Evolutionary conservation across 176 grass and related monocot genomes (phyloP).

Genomic region (Carex myosuroides): DNA sequence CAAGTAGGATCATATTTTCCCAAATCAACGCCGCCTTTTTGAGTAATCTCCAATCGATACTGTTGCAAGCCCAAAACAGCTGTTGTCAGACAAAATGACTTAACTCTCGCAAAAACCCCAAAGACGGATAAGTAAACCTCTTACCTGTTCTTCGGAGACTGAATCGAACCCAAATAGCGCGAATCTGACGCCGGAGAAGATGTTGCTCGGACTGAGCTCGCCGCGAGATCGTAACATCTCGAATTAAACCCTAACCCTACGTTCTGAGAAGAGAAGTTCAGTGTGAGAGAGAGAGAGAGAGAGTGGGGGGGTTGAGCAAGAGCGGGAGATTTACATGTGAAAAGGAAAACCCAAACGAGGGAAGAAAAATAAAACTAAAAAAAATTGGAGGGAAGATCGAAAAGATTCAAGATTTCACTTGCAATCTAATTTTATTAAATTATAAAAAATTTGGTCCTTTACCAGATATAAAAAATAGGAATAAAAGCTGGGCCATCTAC

Average conservation of each 20-base stretch:
- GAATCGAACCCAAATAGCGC: constrained; percentile 64
- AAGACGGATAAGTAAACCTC: not conserved
- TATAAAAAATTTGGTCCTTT: not conserved
- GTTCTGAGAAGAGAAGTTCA: not conserved
- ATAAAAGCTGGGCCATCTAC: not conserved
- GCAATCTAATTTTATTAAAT: not conserved
- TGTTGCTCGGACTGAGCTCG: constrained; percentile 21
- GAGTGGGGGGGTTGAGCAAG: not conserved
- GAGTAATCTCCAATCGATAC: constrained; percentile 67
- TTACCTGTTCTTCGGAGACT: constrained; percentile 56
- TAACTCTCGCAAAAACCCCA: not conserved
- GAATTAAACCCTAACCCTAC: not conserved
- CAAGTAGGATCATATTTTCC: constrained; percentile 37
- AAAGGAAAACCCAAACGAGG: not conserved
- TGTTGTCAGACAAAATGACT: not conserved
- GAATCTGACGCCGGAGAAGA: constrained; percentile 73
- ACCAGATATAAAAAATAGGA: not conserved
- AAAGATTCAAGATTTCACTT: constrained; percentile 17
- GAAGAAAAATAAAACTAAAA: not conserved
- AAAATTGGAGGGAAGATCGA: constrained; percentile 18
- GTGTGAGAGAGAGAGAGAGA: not conserved
- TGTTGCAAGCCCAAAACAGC: constrained; percentile 20
- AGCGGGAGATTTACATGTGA: constrained; percentile 12
- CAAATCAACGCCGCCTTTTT: constrained; percentile 51
- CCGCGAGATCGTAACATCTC: constrained; percentile 35